Conservation (phyloP, 495 filamentous ascomycete species). For the Aeminium ludgeri region DNA sequence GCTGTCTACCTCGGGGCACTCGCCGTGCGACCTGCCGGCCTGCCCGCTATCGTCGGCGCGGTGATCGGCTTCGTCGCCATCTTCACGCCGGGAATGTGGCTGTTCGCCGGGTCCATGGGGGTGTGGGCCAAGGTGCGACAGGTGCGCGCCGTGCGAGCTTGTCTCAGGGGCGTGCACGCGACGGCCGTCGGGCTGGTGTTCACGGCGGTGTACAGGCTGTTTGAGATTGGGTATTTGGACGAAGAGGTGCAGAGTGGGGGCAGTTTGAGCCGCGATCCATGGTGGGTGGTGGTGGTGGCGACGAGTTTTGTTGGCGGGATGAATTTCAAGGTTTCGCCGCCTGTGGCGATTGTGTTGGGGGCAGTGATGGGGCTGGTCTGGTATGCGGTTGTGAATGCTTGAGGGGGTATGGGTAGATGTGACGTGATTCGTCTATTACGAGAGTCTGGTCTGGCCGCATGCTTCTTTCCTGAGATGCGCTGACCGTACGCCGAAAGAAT, state of each 20-base stretch:
- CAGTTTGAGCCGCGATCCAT: slow-evolving; percentile 49
- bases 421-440: too few relatives aligned
- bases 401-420: neutral
- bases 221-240: slow-evolving; percentile 59
- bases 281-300: slow-evolving; percentile 53
- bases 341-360: slow-evolving; percentile 49
- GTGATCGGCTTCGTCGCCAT: slow-evolving; percentile 53
- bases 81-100: slow-evolving; percentile 50
- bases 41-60: slow-evolving; percentile 37
- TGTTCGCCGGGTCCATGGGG: slow-evolving; percentile 50
- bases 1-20: slow-evolving; percentile 60
- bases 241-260: slow-evolving; percentile 29
- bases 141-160: slow-evolving; percentile 35
- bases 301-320: slow-evolving; percentile 44
- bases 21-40: slow-evolving; percentile 27
- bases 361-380: slow-evolving; percentile 45
- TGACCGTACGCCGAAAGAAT: too few relatives aligned
- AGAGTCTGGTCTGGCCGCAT: too few relatives aligned
- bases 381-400: slow-evolving; percentile 37
- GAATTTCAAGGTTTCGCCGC: slow-evolving; percentile 44
- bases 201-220: slow-evolving; percentile 72
- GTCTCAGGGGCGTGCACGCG: slow-evolving; percentile 56
- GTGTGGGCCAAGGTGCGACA: slow-evolving; percentile 48
- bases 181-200: slow-evolving; percentile 64
- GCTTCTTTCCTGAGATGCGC: too few relatives aligned